Conservation (phyloP, 2,329 filamentous ascomycete genomes). For the Thyridium curvatum region DNA sequence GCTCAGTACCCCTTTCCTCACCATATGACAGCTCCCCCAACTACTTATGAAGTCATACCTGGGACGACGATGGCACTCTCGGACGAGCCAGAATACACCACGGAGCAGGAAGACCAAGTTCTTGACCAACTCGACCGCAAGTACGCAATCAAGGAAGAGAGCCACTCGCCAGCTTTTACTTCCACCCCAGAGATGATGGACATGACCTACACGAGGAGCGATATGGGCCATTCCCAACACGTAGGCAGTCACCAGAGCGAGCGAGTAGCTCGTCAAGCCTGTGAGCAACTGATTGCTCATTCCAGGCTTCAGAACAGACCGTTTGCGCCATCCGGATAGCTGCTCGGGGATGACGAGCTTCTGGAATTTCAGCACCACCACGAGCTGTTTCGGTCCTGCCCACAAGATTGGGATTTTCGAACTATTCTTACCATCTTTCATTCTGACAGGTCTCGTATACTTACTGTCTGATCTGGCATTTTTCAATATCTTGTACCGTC, state of each 20-base stretch:
- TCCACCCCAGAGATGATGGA: slow-evolving; percentile 11
- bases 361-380: too few species aligned
- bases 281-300: slow-evolving; percentile 20
- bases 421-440: too few species aligned
- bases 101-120: slow-evolving; percentile 8
- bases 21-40: background rate
- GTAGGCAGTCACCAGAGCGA: slow-evolving; percentile 20
- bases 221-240: background rate
- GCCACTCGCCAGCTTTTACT: slow-evolving; percentile 2
- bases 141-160: slow-evolving; percentile 7
- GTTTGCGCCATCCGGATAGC: background rate
- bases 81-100: background rate
- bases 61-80: background rate
- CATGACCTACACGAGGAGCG: slow-evolving; percentile 5
- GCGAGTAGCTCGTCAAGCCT: slow-evolving; percentile 28
- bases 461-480: too few species aligned
- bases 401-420: too few species aligned
- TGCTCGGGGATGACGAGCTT: too few species aligned
- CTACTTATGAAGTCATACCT: background rate
- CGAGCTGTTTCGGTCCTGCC: too few species aligned
- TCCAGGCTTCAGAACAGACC: slow-evolving; percentile 10
- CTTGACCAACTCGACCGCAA: slow-evolving; percentile 9
- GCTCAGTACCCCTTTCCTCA: slow-evolving; percentile 2
- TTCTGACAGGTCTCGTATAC: too few species aligned
- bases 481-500: too few species aligned